These are phyloP conservation scores for Oryza australiensis DNA, from an alignment of 176 grass and related monocot genomes.

Conservation along the genomic window DNA sequence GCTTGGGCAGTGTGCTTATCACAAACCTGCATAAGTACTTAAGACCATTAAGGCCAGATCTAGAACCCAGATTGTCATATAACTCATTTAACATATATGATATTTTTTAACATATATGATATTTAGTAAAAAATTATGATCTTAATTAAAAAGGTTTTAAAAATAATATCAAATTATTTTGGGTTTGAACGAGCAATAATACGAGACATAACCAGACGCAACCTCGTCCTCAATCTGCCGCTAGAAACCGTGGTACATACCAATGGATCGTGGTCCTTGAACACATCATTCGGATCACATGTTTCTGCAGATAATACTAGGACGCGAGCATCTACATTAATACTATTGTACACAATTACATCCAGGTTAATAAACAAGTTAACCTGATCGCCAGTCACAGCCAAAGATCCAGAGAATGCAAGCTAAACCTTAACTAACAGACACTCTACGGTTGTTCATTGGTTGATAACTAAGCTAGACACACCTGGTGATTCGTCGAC, in stretches of 20 bases:
- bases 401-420: no score
- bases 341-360: background rate
- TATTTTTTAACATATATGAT: no score
- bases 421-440: background rate
- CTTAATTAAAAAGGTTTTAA: no score
- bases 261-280: slow-evolving; percentile 1
- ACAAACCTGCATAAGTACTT: no score
- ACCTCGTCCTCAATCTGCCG: no score
- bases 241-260: background rate
- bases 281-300: slow-evolving; percentile 10
- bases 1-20: background rate
- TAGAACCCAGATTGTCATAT: no score
- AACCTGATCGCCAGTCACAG: background rate
- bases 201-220: no score
- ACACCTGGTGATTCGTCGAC: background rate
- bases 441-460: background rate
- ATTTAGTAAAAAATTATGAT: no score
- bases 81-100: no score
- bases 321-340: background rate
- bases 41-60: no score
- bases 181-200: no score
- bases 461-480: background rate
- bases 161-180: no score
- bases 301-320: background rate
- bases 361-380: background rate